Percentiles rank a stretch among this genome's conserved stretches.
Conservation (phyloP, 176 grass and related monocot genomes). For the Zea luxurians region DNA sequence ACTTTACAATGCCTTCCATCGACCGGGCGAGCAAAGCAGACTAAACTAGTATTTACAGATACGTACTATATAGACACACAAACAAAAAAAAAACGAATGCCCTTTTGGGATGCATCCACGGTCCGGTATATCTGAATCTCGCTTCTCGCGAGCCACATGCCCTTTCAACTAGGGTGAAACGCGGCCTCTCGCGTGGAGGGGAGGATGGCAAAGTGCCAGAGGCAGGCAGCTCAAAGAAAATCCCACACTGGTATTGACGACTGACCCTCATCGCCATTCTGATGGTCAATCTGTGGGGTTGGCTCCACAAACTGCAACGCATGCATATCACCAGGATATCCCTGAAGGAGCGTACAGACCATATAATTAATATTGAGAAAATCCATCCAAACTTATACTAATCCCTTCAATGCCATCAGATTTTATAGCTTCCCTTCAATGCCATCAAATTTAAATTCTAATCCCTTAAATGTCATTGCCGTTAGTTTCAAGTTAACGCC, state of each 20-base stretch:
- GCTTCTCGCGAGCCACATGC: background rate
- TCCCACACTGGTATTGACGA: conserved; percentile 84
- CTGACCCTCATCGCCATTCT: conserved; percentile 63
- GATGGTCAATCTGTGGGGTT: conserved; percentile 53
- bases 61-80: too few species aligned
- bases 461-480: too few species aligned
- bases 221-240: conserved; percentile 56
- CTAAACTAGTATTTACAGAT: too few species aligned
- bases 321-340: conserved; percentile 68
- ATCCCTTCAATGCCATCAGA: too few species aligned
- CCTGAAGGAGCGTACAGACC: conserved; percentile 36
- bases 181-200: background rate
- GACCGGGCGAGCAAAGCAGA: too few species aligned
- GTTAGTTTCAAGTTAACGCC: too few species aligned
- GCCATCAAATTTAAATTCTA: too few species aligned
- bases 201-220: background rate
- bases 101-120: background rate
- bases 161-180: background rate
- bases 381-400: too few species aligned
- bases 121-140: too few species aligned
- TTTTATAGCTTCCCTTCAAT: too few species aligned
- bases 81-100: too few species aligned
- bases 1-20: too few species aligned
- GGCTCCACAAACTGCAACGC: conserved; percentile 59
- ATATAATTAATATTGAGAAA: background rate